A percentile compares a stretch with the other conserved stretches of the same genome.
Evolutionary conservation across 305 asterid genomes (phyloP).

Genomic region (Fraxinus greggii): DNA sequence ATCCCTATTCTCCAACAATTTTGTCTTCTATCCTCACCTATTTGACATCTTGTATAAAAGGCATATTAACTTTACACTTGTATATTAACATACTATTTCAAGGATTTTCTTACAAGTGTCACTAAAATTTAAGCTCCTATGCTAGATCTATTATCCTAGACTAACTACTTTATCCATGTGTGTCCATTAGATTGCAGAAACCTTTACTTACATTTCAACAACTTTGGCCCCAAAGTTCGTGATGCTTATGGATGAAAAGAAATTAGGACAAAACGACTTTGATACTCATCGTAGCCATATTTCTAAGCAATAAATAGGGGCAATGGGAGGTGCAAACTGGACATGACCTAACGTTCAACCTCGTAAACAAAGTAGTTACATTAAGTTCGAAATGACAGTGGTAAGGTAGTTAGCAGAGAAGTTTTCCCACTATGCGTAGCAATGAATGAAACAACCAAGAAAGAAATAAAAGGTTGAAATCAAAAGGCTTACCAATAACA

Average conservation of each 20-base stretch:
- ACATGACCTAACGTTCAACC: slow-evolving; percentile 8
- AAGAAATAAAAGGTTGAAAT: slow-evolving; percentile 7
- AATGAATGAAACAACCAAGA: slow-evolving; percentile 11
- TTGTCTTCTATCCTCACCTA: background rate
- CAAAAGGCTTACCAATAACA: slow-evolving; percentile 50
- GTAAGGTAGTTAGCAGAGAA: background rate
- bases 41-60: background rate
- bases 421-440: background rate
- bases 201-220: background rate
- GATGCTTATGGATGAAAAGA: background rate
- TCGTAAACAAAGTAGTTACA: background rate
- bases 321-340: slow-evolving; percentile 17
- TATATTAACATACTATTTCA: background rate
- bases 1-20: background rate
- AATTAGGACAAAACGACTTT: background rate
- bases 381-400: slow-evolving; percentile 4
- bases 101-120: background rate
- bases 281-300: background rate
- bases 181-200: background rate
- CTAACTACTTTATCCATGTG: background rate
- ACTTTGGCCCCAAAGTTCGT: background rate
- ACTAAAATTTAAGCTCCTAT: background rate
- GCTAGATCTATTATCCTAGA: background rate
- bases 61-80: background rate
- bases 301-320: slow-evolving; percentile 17